Percentiles rank a stretch among this genome's conserved stretches.
Evolutionary conservation across 345 rosid genomes (phyloP).

Genomic region (Anacardium occidentale): DNA sequence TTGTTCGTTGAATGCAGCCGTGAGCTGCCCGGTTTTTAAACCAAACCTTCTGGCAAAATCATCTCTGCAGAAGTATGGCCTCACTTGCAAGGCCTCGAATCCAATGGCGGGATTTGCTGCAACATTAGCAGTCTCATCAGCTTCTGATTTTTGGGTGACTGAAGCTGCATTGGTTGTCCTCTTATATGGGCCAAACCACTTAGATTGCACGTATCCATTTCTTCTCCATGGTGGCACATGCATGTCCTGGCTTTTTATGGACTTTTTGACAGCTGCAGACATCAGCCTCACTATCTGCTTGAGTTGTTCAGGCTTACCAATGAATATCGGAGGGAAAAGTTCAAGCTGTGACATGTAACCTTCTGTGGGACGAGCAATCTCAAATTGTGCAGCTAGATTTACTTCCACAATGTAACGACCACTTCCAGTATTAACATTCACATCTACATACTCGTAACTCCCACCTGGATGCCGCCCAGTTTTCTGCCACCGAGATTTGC

Average conservation of each 20-base stretch:
- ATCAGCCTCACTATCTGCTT: slow-evolving; percentile 61
- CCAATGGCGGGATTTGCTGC: slow-evolving; percentile 23
- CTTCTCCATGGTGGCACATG: slow-evolving; percentile 84
- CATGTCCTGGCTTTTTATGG: slow-evolving; percentile 51
- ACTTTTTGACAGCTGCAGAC: slow-evolving; percentile 53
- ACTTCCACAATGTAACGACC: slow-evolving; percentile 64
- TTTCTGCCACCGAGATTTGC: slow-evolving; percentile 85
- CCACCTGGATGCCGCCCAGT: slow-evolving; percentile 56
- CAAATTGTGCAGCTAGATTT: slow-evolving; percentile 49
- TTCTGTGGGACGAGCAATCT: slow-evolving; percentile 64
- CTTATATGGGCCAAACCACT: slow-evolving; percentile 71
- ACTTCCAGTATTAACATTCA: slow-evolving; percentile 29
- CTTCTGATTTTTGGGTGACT: not conserved
- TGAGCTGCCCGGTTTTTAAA: slow-evolving; percentile 33
- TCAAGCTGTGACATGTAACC: slow-evolving; percentile 41
- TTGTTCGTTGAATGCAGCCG: slow-evolving; percentile 27
- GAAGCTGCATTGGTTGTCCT: slow-evolving; percentile 52
- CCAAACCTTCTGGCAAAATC: slow-evolving; percentile 14
- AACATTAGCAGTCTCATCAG: not conserved
- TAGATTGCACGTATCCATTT: slow-evolving; percentile 68
- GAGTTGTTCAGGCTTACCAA: slow-evolving; percentile 53
- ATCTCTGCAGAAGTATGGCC: slow-evolving; percentile 28
- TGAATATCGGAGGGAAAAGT: slow-evolving; percentile 46
- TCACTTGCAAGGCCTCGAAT: slow-evolving; percentile 22
- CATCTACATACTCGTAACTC: slow-evolving; percentile 62